Evolutionary conservation across 495 filamentous ascomycete species (phyloP), one percentile per base, ranked within the genome.

Genomic region (Penicillium bovifimosum): DNA sequence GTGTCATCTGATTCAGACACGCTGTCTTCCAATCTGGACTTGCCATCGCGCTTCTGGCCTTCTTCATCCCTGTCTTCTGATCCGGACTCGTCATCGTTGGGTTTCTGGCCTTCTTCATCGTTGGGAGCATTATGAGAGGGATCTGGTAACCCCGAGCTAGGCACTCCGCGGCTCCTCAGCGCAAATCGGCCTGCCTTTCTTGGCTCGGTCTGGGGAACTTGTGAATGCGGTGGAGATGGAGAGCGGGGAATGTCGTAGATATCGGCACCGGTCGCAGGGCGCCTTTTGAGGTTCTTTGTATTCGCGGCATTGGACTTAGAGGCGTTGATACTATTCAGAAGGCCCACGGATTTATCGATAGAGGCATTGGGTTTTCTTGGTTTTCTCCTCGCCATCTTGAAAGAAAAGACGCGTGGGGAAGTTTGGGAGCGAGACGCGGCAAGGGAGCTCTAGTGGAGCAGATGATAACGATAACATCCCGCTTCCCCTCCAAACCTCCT

Each of bases 371-470:
- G 13, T 32, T 16, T 45, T 28, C 31, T 52, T 2, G 29, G 41
- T 32, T 16, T 45, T 28, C 31, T 52, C 4, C 18, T 32, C 16
- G 41, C 32, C 41, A 45, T 53, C 28, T 16, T 46, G 31, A 10
- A 27, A 14, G 14, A 40, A 5, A 28, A 28, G 17, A 41, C 32
- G 50, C 50, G 41, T 53, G 41, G 41, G 38, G 35, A 50, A 39
- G 26, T 32, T 6, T n/a, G 20, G 8, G n/a, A 27, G n/a, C 29
- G 2, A 17, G 24, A 39, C 46, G 46, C 46, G 50, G 50, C 8
- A 47, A 39, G 24, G 49, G 24, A 53, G 42, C 41, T 47, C 9
- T 35, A 13, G 50, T 44, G 50, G 50, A 41, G 48, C 31, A 38
- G 29, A 38, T 6, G 16, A 52, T 42, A 43, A 47, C 5, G n/a